phyloP scores from a whole-genome alignment of 352 stramenopile species.

The Thraustochytrium striatum region DNA sequence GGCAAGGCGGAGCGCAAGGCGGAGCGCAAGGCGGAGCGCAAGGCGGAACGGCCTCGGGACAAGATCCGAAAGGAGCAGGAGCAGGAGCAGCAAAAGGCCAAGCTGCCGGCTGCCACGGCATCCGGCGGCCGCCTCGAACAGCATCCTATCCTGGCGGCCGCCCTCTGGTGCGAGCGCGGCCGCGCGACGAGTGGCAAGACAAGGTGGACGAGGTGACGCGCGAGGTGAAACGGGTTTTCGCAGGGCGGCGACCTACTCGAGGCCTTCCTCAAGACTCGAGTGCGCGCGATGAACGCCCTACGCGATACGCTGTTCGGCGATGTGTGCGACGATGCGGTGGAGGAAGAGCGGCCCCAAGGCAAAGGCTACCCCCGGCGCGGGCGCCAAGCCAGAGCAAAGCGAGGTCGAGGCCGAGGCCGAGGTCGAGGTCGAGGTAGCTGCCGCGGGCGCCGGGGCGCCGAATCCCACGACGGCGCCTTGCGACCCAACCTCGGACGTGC shows the following conservation, averaged over 20 bases:
- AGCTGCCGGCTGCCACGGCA: neutral
- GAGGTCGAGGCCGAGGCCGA: neutral
- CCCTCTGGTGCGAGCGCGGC: neutral
- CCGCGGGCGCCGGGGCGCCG: too few relatives aligned
- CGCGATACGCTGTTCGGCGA: neutral
- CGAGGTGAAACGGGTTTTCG: neutral
- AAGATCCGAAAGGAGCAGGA: neutral
- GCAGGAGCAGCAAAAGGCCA: neutral
- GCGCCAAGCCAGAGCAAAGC: neutral
- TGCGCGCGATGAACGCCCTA: neutral
- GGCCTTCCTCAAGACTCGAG: neutral
- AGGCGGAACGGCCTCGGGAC: neutral
- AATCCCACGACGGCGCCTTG: neutral
- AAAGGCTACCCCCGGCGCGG: neutral
- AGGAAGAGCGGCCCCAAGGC: too few relatives aligned
- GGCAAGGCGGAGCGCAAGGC: neutral
- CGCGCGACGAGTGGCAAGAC: neutral
- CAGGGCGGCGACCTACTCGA: neutral
- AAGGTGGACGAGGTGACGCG: neutral
- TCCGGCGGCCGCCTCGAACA: neutral
- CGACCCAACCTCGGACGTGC: neutral
- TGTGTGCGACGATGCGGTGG: conserved; percentile 14
- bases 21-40: neutral
- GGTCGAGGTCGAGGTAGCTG: too few relatives aligned
- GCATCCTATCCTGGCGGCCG: neutral